phyloP scores from a whole-genome alignment of 108 stramenopile genomes.

The Skeletonema costatum region DNA sequence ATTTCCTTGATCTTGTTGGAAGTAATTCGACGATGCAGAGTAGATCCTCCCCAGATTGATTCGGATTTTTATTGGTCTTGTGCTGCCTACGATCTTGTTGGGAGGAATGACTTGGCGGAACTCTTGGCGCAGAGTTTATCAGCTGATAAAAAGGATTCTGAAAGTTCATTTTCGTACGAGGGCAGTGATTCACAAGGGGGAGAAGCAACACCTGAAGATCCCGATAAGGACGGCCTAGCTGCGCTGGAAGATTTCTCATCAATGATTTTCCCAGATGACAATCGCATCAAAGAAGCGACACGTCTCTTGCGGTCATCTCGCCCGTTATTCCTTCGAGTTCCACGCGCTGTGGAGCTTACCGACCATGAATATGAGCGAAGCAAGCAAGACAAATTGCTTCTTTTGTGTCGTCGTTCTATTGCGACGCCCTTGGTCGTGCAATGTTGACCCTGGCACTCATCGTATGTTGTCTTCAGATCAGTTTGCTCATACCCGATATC shows the following conservation, averaged over 20 bases:
- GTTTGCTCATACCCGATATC: constrained; percentile 85
- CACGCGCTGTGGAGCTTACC: constrained; percentile 80
- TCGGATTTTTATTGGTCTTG: constrained; percentile 43
- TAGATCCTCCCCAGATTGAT: constrained; percentile 46
- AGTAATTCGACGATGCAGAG: constrained; percentile 62
- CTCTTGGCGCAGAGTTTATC: constrained; percentile 23
- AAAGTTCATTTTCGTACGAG: constrained; percentile 2
- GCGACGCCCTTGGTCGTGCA: constrained; percentile 93
- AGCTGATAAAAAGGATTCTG: neutral
- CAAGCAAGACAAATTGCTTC: constrained; percentile 85
- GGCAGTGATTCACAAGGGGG: neutral
- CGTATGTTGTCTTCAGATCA: constrained; percentile 79
- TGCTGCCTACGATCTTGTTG: constrained; percentile 74
- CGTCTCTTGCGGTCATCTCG: constrained; percentile 88
- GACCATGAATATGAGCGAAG: constrained; percentile 90
- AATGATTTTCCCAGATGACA: constrained; percentile 91
- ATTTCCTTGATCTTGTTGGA: constrained; percentile 72
- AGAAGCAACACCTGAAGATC: constrained; percentile 31
- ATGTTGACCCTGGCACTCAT: constrained; percentile 96
- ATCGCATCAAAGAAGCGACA: constrained; percentile 87
- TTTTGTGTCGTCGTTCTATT: constrained; percentile 84
- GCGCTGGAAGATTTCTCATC: constrained; percentile 74
- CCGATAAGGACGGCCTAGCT: constrained; percentile 82
- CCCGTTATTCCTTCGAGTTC: constrained; percentile 80
- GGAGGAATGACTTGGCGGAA: constrained; percentile 73